Base-by-base conservation (phyloP, 2,329 filamentous ascomycete genomes). In the Monosporascus cannonballus region DNA sequence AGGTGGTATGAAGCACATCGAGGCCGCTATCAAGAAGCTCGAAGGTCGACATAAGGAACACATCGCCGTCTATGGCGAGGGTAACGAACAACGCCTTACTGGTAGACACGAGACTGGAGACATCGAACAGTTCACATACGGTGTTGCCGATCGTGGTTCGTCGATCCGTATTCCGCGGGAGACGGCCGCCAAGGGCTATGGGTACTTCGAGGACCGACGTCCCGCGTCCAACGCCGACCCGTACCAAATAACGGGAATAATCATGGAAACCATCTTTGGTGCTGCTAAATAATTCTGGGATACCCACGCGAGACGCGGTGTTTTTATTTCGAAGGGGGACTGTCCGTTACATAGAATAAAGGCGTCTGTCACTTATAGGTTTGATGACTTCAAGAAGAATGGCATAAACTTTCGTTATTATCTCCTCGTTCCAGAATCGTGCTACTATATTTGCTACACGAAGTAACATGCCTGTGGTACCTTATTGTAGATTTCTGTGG, bases 1-100 rank as follows among this genome's bases (percentile, higher is more conserved):
- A 61, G 92, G 92, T 65, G 94, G 94, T 70, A 94, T 97, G 86
- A 95, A 96, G 85, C 75, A 83, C 73, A 99, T 99, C 61, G 92
- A 97, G 74, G 82, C 82, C 49, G 85, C 85, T 51, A 87, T 92
- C 76, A 87, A 90, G 84, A 91, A 90, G 76, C 84, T 92, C 18
- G 87, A 89, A 74, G 80, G 78, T 58, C 86, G 87, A 65, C 87
- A 91, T 76, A 73, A 76, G 62, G 87, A 91, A 80, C 92, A 89
- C 83, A 96, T 96, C 74, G 86, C 87, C 62, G 91, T 96, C 62
- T 96, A 96, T 71, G 91, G 94, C 68, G 90, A 96, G 79, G 93
- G 92, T 72, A 99, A 99, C 79, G 90, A 94, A 64, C 83, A 87
- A 64, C 92, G 94, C 69, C 87, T 97, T 65, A 97, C 93, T 50